These are phyloP conservation scores for Aureobasidium namibiae DNA, from an alignment of 2,329 filamentous ascomycete genomes.

Conservation along the genomic window DNA sequence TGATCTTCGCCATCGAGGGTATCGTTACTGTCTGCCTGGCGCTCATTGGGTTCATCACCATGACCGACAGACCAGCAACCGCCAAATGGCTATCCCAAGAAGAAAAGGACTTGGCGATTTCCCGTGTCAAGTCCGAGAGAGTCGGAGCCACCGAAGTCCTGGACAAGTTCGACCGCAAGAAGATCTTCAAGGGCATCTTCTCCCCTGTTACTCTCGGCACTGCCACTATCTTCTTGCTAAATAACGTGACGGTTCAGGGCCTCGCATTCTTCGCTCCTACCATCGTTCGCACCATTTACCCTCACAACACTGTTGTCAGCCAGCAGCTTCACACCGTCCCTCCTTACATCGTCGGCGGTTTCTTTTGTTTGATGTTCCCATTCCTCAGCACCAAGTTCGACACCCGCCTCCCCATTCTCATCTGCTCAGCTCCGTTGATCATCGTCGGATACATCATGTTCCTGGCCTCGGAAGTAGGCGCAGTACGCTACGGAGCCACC, in stretches of 20 bases:
- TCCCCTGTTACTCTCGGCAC: slow-evolving; percentile 54
- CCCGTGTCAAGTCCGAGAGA: slow-evolving; percentile 61
- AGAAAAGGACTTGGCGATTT: slow-evolving; percentile 59
- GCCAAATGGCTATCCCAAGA: slow-evolving; percentile 57
- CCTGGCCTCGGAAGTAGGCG: slow-evolving; percentile 44
- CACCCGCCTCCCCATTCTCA: slow-evolving; percentile 52
- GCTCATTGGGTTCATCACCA: slow-evolving; percentile 53
- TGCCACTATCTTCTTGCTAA: slow-evolving; percentile 52
- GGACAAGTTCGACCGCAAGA: slow-evolving; percentile 53
- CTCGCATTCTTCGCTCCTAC: slow-evolving; percentile 63
- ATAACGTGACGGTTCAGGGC: slow-evolving; percentile 65
- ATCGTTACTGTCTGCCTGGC: slow-evolving; percentile 52
- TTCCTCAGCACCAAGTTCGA: slow-evolving; percentile 55
- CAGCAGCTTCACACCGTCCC: slow-evolving; percentile 65
- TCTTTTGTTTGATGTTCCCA: slow-evolving; percentile 57
- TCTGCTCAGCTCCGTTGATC: slow-evolving; percentile 51
- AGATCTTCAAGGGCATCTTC: slow-evolving; percentile 54
- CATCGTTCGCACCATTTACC: slow-evolving; percentile 62
- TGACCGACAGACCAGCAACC: slow-evolving; percentile 62
- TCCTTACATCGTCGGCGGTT: slow-evolving; percentile 59
- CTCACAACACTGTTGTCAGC: slow-evolving; percentile 45
- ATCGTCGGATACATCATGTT: slow-evolving; percentile 67
- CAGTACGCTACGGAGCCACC: slow-evolving; percentile 59
- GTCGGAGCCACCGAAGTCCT: slow-evolving; percentile 55
- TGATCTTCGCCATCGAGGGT: slow-evolving; percentile 67